phyloP scores from a whole-genome alignment of 805 yeast genomes.

The Yarrowia sp. region DNA sequence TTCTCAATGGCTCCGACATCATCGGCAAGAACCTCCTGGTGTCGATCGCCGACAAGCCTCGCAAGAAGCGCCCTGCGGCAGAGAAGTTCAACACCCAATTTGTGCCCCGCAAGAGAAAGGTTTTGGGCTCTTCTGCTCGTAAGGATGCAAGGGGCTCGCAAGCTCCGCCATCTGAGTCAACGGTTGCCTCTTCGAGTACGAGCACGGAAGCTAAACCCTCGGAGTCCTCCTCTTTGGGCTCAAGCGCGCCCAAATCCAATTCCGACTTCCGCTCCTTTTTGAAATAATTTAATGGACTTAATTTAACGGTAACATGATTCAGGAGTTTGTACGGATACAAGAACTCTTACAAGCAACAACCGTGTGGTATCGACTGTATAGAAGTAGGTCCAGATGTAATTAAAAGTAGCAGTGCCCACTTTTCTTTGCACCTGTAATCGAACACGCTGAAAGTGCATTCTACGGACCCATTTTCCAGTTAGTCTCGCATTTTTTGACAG shows the following conservation, averaged over 20 bases:
- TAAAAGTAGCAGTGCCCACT: no score
- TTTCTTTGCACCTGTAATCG: no score
- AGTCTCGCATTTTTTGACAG: not conserved
- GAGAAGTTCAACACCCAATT: no score
- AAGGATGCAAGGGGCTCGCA: constrained; percentile 13
- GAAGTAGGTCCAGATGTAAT: no score
- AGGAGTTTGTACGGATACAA: no score
- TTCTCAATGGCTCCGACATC: constrained; percentile 4
- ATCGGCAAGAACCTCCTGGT: constrained; percentile 1
- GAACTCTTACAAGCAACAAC: no score
- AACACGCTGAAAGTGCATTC: no score
- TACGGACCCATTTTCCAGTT: no score
- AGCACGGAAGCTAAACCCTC: not conserved
- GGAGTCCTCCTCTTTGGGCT: not conserved
- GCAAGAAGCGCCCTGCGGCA: not conserved
- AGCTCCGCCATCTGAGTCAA: not conserved
- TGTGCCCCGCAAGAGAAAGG: constrained; percentile 19
- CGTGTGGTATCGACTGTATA: no score
- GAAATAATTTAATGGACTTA: not conserved
- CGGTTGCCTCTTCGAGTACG: not conserved
- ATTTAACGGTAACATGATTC: no score
- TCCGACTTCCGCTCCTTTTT: constrained; percentile 12
- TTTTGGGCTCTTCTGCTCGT: constrained; percentile 5
- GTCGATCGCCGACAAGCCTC: constrained; percentile 19
- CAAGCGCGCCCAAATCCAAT: not conserved